A percentile compares a stretch with the other conserved stretches of the same genome.
Conservation (phyloP, 2,329 filamentous ascomycete species). For the Colletotrichum tropicicola region DNA sequence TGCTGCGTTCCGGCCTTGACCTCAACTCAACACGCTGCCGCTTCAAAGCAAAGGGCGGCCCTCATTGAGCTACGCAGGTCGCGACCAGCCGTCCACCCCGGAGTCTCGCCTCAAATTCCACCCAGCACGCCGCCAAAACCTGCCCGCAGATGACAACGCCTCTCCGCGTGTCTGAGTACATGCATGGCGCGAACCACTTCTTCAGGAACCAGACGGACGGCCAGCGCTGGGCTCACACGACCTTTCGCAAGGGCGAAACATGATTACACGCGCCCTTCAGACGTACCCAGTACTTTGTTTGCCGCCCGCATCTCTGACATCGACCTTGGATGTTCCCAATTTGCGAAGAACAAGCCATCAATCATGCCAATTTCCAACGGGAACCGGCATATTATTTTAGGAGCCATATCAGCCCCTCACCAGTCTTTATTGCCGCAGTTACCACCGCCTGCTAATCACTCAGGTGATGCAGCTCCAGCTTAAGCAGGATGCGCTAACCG, state of each 20-base stretch:
- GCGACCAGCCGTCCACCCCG: neutral
- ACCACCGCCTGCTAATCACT: slow-evolving; percentile 19
- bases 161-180: neutral
- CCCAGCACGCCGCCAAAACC: neutral
- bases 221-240: slow-evolving; percentile 4
- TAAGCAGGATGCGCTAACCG: slow-evolving; percentile 20
- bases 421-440: slow-evolving; percentile 3
- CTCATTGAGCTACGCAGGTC: neutral
- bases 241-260: slow-evolving; percentile 2
- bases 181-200: slow-evolving; percentile 9
- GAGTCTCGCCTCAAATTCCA: neutral
- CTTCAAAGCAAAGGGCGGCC: too few relatives aligned
- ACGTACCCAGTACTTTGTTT: neutral
- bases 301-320: neutral
- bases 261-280: slow-evolving; percentile 4
- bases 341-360: slow-evolving; percentile 4
- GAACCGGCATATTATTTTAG: slow-evolving; percentile 14
- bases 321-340: neutral
- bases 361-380: slow-evolving; percentile 11
- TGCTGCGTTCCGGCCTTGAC: too few relatives aligned
- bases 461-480: slow-evolving; percentile 20
- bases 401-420: slow-evolving; percentile 10
- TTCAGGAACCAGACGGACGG: neutral
- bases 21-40: too few relatives aligned
- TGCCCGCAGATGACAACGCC: neutral